Conservation (phyloP, 257 asterid genomes). For the Gardenia jasminoides region DNA sequence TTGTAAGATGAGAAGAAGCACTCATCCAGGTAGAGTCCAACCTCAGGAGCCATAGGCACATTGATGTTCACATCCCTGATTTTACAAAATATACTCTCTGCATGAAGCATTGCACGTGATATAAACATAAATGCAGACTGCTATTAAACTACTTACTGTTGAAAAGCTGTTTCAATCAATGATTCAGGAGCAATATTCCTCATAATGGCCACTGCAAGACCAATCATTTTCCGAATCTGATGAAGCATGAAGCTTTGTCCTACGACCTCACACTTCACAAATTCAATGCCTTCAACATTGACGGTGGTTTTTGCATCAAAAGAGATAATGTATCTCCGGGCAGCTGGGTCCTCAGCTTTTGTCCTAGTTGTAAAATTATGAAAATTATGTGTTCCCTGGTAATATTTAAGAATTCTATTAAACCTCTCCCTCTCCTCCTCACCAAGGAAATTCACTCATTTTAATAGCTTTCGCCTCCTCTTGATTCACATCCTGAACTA, state of each 20-base stretch:
- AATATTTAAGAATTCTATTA: constrained; percentile 65
- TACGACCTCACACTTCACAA: constrained; percentile 85
- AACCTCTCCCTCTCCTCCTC: constrained; percentile 74
- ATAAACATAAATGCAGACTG: not conserved
- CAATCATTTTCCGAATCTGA: constrained; percentile 95
- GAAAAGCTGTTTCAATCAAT: constrained; percentile 61
- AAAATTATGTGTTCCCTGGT: constrained; percentile 88
- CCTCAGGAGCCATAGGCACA: constrained; percentile 99
- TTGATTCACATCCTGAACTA: constrained; percentile 4
- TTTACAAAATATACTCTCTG: constrained; percentile 18
- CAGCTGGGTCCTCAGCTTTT: constrained; percentile 94
- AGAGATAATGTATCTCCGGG: constrained; percentile 66
- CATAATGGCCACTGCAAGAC: constrained; percentile 93
- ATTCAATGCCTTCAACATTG: constrained; percentile 66
- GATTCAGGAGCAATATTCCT: constrained; percentile 74
- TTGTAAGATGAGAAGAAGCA: constrained; percentile 91
- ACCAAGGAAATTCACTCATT: constrained; percentile 54
- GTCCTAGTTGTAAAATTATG: constrained; percentile 91
- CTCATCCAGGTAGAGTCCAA: constrained; percentile 89
- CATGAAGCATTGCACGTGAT: not conserved
- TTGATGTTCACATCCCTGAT: constrained; percentile 70
- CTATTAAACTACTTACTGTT: constrained; percentile 42
- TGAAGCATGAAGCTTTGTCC: constrained; percentile 99
- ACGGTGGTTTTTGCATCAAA: constrained; percentile 60
- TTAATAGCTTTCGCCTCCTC: constrained; percentile 22